These are phyloP conservation scores for Dictyostelium intermedium DNA, from an alignment of 78 protist genomes.

Conservation along the genomic window DNA sequence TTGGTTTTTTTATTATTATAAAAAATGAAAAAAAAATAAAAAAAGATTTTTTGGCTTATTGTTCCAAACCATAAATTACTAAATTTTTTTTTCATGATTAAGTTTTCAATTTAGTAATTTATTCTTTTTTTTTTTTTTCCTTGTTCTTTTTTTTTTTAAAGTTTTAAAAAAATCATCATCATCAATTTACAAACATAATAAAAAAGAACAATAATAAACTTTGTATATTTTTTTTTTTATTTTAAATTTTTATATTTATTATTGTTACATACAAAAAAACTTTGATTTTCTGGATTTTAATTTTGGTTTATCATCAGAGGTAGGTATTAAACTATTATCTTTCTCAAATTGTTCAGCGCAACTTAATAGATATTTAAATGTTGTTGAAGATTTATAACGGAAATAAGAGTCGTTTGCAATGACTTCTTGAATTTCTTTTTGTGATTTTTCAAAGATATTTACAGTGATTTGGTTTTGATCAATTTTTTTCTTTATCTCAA, in stretches of 20 bases:
- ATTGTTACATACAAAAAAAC: background rate
- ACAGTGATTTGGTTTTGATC: slow-evolving; percentile 22
- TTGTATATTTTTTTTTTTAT: background rate
- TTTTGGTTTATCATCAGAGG: background rate
- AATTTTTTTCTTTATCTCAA: slow-evolving; percentile 43
- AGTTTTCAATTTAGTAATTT: no score
- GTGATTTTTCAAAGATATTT: slow-evolving; percentile 38
- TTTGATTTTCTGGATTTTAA: slow-evolving; percentile 10
- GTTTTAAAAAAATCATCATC: no score
- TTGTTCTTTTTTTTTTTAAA: no score
- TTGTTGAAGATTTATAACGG: slow-evolving; percentile 22
- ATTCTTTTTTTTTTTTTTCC: no score
- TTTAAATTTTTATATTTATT: background rate
- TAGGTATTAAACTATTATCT: background rate
- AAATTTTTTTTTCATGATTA: no score
- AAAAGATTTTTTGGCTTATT: no score
- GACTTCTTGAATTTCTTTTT: slow-evolving; percentile 55
- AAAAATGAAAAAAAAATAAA: no score
- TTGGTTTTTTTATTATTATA: no score
- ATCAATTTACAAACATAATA: no score
- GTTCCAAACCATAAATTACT: no score
- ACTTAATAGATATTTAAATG: background rate
- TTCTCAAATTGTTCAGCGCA: slow-evolving; percentile 15
- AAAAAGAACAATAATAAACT: no score
- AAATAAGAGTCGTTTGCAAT: slow-evolving; percentile 57